Base-by-base conservation (phyloP, 2,329 filamentous ascomycete genomes). In the Cordyceps pruinosa region DNA sequence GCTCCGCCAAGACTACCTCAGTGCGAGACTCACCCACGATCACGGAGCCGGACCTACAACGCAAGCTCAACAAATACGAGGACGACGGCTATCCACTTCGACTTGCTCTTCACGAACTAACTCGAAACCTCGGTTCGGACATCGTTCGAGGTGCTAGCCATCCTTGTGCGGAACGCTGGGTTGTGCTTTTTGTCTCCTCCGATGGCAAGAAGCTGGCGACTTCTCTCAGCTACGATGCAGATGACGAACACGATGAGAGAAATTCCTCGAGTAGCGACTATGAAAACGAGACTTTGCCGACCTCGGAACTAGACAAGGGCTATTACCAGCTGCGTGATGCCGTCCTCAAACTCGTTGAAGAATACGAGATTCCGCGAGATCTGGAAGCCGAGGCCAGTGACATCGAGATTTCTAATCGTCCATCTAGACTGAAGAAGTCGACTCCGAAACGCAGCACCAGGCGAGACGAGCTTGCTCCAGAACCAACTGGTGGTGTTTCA, bases 121-220 rank as follows among this genome's bases (percentile, higher is more conserved):
- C 75, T 7, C 82, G 87, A 47, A 78, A 78, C 6, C 73, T 90
- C 10, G 87, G 87, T 5, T 65, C 75, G 7, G 85, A 90, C 15
- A 80, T 76, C 13, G 77, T 86, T 19, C 83, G 85, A 50, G 88
- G 87, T 23, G 77, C 82, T 15, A 87, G 85, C 56, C 88, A 94
- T 65, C 90, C 90, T 9, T 93, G 89, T 60, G 86, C 87, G 1
- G 90, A 95, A 71, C 80, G 86, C 57, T 96, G 90, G 90, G 82
- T 88, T 5, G 86, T 94, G 7, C 75, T 95, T 9, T 93, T 92
- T 65, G 83, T 95, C 57, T 88, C 88, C 0, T 73, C 83, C 1
- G 85, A 91, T 68, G 89, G 89, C 32, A 85, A 83, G 65, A 78
- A 78, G 52, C 74, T 95, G 41, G 86, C 85, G 8, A 81, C 85